Conservation (phyloP, 495 filamentous ascomycete genomes). For the Amniculicola lignicola region DNA sequence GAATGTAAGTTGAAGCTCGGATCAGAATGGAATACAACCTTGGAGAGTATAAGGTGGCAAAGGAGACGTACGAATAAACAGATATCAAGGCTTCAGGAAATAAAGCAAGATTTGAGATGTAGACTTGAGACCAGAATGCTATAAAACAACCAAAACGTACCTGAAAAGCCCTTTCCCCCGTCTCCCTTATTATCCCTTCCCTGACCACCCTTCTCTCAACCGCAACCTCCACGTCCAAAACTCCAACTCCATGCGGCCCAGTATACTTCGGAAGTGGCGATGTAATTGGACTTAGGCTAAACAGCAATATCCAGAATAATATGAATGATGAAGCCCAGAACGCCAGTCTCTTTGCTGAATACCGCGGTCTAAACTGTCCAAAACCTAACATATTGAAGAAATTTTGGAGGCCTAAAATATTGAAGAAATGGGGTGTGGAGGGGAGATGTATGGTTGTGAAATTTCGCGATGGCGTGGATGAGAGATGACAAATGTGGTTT, state of each 20-base stretch:
- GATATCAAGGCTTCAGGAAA: neutral
- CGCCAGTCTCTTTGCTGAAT: no score
- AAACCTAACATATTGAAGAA: no score
- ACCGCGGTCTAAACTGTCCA: no score
- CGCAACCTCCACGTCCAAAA: constrained; percentile 28
- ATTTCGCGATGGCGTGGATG: no score
- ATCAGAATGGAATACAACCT: neutral
- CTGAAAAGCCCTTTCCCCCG: constrained; percentile 24
- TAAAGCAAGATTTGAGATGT: neutral
- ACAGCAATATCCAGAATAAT: constrained; percentile 10
- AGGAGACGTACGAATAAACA: no score
- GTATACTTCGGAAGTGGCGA: constrained; percentile 16
- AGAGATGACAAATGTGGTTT: no score
- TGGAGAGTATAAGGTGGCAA: no score
- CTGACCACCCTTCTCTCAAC: constrained; percentile 22
- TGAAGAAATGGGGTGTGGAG: no score
- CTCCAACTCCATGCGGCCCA: constrained; percentile 19
- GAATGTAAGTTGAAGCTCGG: neutral
- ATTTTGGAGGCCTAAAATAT: no score
- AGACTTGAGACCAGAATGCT: neutral
- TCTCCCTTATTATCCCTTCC: constrained; percentile 30
- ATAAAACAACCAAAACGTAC: constrained; percentile 2
- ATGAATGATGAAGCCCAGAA: no score
- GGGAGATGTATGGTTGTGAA: no score
- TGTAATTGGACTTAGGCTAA: constrained; percentile 14